These are phyloP conservation scores for Sideroxylon spinosum DNA, from an alignment of 179 eudicot genomes.

Conservation along the genomic window DNA sequence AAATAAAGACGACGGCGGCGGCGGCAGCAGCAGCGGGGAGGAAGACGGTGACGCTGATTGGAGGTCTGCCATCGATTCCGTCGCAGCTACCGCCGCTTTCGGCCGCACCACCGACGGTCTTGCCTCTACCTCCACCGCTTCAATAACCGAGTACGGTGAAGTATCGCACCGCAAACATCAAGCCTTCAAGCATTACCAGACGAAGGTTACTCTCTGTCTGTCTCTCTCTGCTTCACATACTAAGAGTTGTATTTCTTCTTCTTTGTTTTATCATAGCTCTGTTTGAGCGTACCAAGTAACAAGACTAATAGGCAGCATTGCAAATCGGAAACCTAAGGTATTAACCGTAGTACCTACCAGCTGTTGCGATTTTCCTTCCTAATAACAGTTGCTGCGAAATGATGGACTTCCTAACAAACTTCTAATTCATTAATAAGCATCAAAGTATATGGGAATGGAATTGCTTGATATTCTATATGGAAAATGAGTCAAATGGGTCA, in stretches of 20 bases:
- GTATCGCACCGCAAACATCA: conserved; percentile 30
- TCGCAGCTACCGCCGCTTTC: conserved; percentile 28
- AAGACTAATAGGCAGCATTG: not conserved
- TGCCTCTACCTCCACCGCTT: conserved; percentile 16
- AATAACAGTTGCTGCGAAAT: not conserved
- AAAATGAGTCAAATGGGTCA: not conserved
- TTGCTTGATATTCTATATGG: not conserved
- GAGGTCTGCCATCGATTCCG: conserved; percentile 74
- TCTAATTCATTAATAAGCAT: not conserved
- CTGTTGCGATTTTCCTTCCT: not conserved
- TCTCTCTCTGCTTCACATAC: not conserved
- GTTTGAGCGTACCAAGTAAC: not conserved
- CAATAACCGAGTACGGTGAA: conserved; percentile 18
- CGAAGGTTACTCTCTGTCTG: conserved; percentile 42
- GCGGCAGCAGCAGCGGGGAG: conserved; percentile 49
- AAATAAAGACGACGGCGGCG: conserved; percentile 13
- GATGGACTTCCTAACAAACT: not conserved
- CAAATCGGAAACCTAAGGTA: too few relatives aligned
- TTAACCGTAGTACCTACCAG: not conserved
- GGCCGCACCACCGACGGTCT: conserved; percentile 15
- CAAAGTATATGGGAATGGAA: not conserved
- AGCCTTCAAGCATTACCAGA: conserved; percentile 57
- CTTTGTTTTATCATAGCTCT: not conserved
- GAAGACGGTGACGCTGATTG: conserved; percentile 88
- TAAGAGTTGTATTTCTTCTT: not conserved